Conservation (phyloP, 352 stramenopile species). For the Phytophthora macrochlamydospora region DNA sequence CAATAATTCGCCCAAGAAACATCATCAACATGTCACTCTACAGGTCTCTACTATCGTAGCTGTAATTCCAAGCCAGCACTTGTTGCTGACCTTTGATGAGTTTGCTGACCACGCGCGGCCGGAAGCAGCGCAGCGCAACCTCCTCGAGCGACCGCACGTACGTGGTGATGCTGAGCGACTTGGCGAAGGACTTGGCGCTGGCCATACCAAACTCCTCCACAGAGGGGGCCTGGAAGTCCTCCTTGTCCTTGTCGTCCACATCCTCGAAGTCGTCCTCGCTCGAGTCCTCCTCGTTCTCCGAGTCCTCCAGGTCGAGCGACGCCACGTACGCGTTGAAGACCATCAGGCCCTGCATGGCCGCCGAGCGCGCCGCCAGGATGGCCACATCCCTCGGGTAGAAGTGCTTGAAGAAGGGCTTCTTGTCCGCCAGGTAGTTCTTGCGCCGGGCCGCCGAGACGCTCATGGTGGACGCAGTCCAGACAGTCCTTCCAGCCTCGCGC, state of each 20-base stretch:
- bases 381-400: slow-evolving; percentile 75
- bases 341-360: slow-evolving; percentile 71
- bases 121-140: slow-evolving; percentile 55
- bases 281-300: slow-evolving; percentile 47
- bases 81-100: slow-evolving; percentile 73
- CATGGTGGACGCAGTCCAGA: slow-evolving; percentile 42
- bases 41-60: not conserved
- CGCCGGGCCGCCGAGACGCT: slow-evolving; percentile 56
- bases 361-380: slow-evolving; percentile 65
- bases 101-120: slow-evolving; percentile 70
- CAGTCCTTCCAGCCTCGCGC: slow-evolving; percentile 1
- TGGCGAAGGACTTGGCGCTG: slow-evolving; percentile 68
- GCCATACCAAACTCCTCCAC: slow-evolving; percentile 59
- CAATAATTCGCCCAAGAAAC: not conserved
- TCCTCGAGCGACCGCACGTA: slow-evolving; percentile 80
- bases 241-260: slow-evolving; percentile 41
- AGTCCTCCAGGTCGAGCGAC: slow-evolving; percentile 70
- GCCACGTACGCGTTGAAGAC: slow-evolving; percentile 82
- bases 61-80: slow-evolving; percentile 3
- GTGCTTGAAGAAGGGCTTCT: slow-evolving; percentile 88
- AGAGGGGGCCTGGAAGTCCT: slow-evolving; percentile 57
- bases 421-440: slow-evolving; percentile 81
- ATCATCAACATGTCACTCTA: slow-evolving; percentile 4
- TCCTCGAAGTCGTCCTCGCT: slow-evolving; percentile 52
- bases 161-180: slow-evolving; percentile 84